Conservation (phyloP, 78 protist genomes). For the Tieghemostelium lacteum region DNA sequence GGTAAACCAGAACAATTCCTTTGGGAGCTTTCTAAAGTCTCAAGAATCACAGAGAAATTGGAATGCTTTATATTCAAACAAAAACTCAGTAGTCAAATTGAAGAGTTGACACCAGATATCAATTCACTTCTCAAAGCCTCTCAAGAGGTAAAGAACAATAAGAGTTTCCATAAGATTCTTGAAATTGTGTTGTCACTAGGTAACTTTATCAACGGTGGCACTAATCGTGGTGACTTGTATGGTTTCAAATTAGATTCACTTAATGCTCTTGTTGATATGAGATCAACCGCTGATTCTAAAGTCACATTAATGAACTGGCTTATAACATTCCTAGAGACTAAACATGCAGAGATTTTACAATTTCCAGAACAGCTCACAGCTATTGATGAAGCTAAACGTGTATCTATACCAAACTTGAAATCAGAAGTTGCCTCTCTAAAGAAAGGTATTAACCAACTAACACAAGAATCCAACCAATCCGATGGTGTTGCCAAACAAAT, state of each 20-base stretch:
- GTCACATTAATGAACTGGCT: constrained; percentile 62
- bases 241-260: constrained; percentile 83
- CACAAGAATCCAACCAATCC: constrained; percentile 30
- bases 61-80: constrained; percentile 73
- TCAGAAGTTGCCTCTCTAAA: constrained; percentile 48
- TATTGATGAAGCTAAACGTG: constrained; percentile 54
- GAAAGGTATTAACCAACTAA: constrained; percentile 39
- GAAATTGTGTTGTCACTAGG: constrained; percentile 77
- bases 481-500: constrained; percentile 60
- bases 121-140: constrained; percentile 13
- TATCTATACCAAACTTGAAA: constrained; percentile 42
- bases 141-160: constrained; percentile 7
- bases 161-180: constrained; percentile 41
- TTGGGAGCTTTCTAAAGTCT: constrained; percentile 43
- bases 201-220: constrained; percentile 85
- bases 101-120: constrained; percentile 53
- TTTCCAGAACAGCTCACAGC: constrained; percentile 28
- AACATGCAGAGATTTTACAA: constrained; percentile 18
- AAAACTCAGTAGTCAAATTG: constrained; percentile 51
- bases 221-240: constrained; percentile 72
- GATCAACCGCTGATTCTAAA: constrained; percentile 55
- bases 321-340: constrained; percentile 35
- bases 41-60: constrained; percentile 43
- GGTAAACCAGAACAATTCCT: constrained; percentile 79
- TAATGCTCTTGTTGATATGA: constrained; percentile 6